Base-by-base conservation (phyloP, 768 basidiomycete genomes). In the Rhodotorula babjevae region DNA sequence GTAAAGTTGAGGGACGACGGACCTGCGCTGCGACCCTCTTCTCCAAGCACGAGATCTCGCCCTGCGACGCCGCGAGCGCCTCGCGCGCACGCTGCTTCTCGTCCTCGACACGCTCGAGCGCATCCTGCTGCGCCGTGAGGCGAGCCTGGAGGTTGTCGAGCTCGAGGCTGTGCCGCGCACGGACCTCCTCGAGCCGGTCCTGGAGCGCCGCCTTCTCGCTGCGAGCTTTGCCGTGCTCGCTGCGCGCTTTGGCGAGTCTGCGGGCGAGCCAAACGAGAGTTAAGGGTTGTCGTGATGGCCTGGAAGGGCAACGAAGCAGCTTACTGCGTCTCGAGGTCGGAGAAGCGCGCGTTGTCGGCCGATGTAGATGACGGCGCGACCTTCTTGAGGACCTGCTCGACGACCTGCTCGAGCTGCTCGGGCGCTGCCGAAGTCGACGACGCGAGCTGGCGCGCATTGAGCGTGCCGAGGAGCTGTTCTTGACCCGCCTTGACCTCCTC, bases 221-320 rank as follows among this genome's bases (percentile, higher is more conserved):
- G 14, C 61, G 53, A 2, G 49, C 70, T 18, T 66, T 62, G 55
- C 65, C 61, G 65, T 66, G 55, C 46, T 71, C 70, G 65, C 58
- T 63, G 53, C 65, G 70, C 11, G 55, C 47, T n/a, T 71, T 71
- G 44, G 46, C 33, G 29, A 71, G 61, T 25, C 70, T 71, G 49
- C 15, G 12, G 14, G 3, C 29, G 33, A 21, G 12, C 19, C 1
- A n/a, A n/a, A n/a, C n/a, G 44, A 23, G 33, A 9, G 11, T 14
- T 18, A 40, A 36, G 1, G 31, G 9, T 19, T 23, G 36, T 9
- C 36, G 36, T 5, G 36, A 36, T 9, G 36, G 36, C 36, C 9
- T 4, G 19, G 15, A 23, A 1, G n/a, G 21, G 23, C 31, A 23
- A 6, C 3, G 50, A 47, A 2, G 8, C 7, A 31, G 44, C 36